phyloP scores from a whole-genome alignment of 1,284 basidiomycete species.

The Rhodotorula sp. region DNA sequence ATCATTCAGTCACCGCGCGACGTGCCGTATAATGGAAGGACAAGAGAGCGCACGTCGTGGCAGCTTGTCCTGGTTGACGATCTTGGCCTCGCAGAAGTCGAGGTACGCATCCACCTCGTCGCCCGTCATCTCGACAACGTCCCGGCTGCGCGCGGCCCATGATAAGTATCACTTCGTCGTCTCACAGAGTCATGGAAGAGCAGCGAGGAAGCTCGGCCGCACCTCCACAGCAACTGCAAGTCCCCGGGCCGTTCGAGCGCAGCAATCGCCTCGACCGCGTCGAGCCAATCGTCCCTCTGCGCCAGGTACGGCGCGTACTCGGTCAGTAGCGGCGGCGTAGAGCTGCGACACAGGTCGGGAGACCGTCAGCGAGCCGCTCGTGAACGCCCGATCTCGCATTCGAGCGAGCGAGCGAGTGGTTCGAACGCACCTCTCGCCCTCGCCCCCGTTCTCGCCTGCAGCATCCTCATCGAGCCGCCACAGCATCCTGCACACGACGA shows the following conservation, averaged over 20 bases:
- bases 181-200: background rate
- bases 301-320: constrained; percentile 11
- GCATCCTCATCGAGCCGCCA: constrained; percentile 20
- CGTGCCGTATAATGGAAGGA: too few species aligned
- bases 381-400: background rate
- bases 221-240: constrained; percentile 20
- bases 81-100: constrained; percentile 36
- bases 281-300: constrained; percentile 23
- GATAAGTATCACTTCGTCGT: background rate
- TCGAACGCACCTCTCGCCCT: constrained; percentile 6
- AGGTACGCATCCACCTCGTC: constrained; percentile 42
- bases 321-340: too few species aligned
- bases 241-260: constrained; percentile 17
- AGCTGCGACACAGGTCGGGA: too few species aligned
- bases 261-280: background rate
- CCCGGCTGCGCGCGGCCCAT: too few species aligned
- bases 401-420: background rate
- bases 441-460: background rate
- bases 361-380: background rate
- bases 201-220: background rate
- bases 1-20: too few species aligned
- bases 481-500: constrained; percentile 27
- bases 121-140: constrained; percentile 14
- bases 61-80: constrained; percentile 24
- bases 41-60: constrained; percentile 11